Evolutionary conservation across 306 rosid species (phyloP), one percentile per base, ranked within the genome.

Genomic region (Astragalus glycyphyllos): DNA sequence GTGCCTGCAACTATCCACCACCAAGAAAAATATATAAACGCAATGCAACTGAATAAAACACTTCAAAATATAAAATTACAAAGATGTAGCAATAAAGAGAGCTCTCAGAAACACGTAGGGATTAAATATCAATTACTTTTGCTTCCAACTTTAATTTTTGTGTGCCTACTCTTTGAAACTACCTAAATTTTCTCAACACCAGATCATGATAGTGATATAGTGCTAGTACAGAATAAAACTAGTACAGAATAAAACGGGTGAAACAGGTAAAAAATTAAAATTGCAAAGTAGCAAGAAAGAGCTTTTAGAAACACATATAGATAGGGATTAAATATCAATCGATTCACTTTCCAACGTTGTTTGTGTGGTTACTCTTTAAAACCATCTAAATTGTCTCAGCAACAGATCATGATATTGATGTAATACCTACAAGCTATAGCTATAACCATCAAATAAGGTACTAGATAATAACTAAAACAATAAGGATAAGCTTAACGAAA

Each of bases 341-440:
- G 41, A 37, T 46, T 80, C 37, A 15, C 26, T 66, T 11, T 59
- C 60, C 51, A 9, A 58, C 44, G 13, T 8, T 5, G 16, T 20
- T 14, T 48, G 5, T 13, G 37, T 47, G 47, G 31, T 7, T 63
- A 9, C 38, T 34, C 58, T 57, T 32, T 51, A 11, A n/a, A 42
- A 51, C 34, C 44, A 76, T 32, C 68, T 37, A 58, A 71, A 31
- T 5, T n/a, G 35, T 37, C 68, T 32, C 75, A 45, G 29, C 11
- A 29, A 31, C 48, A 53, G 40, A 58, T 53, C 75, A 76, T 50
- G 57, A 53, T 44, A 61, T 54, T 66, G 11, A 60, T 49, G 73
- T 47, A 31, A 13, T 58, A 74, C 11, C 68, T 35, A 44, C 7
- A 51, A 48, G 68, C 35, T 40, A 62, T 17, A 62, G 11, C 29